Evolutionary conservation across 352 stramenopile species (phyloP).

Genomic region (Thalassiosira mediterranea): DNA sequence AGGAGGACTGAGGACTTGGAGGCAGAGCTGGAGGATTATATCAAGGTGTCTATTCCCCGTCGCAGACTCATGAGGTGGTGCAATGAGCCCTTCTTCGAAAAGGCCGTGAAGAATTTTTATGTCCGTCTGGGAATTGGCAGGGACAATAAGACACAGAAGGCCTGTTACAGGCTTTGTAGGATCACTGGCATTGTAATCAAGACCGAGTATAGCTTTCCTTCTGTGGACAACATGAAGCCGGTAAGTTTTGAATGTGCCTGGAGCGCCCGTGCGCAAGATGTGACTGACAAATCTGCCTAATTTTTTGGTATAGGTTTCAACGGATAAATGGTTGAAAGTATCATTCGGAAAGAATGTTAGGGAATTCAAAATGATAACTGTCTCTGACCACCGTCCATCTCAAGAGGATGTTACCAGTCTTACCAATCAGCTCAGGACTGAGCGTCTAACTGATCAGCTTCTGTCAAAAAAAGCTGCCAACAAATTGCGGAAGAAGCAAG

Average conservation of each 20-base stretch:
- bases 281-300: background rate
- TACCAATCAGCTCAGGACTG: slow-evolving; percentile 67
- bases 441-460: slow-evolving; percentile 46
- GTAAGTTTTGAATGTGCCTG: no score
- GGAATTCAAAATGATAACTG: slow-evolving; percentile 78
- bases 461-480: slow-evolving; percentile 74
- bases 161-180: slow-evolving; percentile 79
- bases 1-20: slow-evolving; percentile 51
- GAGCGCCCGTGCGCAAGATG: no score
- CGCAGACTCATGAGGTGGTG: slow-evolving; percentile 77
- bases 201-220: slow-evolving; percentile 71
- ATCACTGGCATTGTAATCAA: slow-evolving; percentile 86
- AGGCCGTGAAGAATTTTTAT: slow-evolving; percentile 78
- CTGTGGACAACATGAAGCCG: slow-evolving; percentile 59
- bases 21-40: slow-evolving; percentile 77
- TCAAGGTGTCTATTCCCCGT: slow-evolving; percentile 73
- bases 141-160: slow-evolving; percentile 73
- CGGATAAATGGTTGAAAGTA: slow-evolving; percentile 75
- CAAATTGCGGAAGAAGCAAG: slow-evolving; percentile 70
- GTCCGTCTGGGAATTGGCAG: slow-evolving; percentile 80
- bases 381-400: slow-evolving; percentile 74
- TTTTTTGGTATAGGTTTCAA: slow-evolving; percentile 49
- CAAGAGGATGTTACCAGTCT: slow-evolving; percentile 73
- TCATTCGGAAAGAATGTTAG: slow-evolving; percentile 72
- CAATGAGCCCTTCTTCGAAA: slow-evolving; percentile 84